phyloP scores from a whole-genome alignment of 2,329 filamentous ascomycete species.

The Trichoderma sp. region DNA sequence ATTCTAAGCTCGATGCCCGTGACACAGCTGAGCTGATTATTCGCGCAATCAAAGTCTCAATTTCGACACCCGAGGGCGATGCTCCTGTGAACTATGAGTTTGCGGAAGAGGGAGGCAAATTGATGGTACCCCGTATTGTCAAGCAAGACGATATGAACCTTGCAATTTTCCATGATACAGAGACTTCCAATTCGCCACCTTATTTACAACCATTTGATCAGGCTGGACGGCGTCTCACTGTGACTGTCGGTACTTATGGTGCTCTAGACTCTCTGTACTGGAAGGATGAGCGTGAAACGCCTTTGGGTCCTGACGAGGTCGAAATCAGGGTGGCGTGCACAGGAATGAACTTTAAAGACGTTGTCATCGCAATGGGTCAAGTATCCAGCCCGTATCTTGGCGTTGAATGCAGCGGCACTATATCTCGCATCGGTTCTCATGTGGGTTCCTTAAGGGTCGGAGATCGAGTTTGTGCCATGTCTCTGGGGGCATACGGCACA shows the following conservation, averaged over 20 bases:
- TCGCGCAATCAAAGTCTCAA: constrained; percentile 30
- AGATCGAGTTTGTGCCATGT: constrained; percentile 68
- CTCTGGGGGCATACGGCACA: constrained; percentile 39
- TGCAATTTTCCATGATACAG: constrained; percentile 33
- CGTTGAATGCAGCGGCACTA: constrained; percentile 44
- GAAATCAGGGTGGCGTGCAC: constrained; percentile 48
- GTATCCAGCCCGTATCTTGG: constrained; percentile 39
- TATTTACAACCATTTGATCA: constrained; percentile 44
- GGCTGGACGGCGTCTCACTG: constrained; percentile 37
- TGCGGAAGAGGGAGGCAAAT: constrained; percentile 33
- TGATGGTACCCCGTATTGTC: constrained; percentile 36
- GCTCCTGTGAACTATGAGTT: constrained; percentile 36
- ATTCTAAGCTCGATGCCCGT: constrained; percentile 34
- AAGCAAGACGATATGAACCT: constrained; percentile 33
- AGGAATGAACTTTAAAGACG: constrained; percentile 51
- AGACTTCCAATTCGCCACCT: constrained; percentile 30
- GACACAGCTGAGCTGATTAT: constrained; percentile 40
- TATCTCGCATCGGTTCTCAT: constrained; percentile 56
- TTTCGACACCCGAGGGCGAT: constrained; percentile 28
- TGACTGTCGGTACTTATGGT: constrained; percentile 43
- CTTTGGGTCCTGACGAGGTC: constrained; percentile 41
- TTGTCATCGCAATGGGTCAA: constrained; percentile 47
- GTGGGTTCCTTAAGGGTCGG: constrained; percentile 65
- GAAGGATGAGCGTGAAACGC: constrained; percentile 37
- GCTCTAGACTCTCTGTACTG: constrained; percentile 46